Evolutionary conservation across 2,329 filamentous ascomycete species (phyloP).

Genomic region (Alternaria consortialis): DNA sequence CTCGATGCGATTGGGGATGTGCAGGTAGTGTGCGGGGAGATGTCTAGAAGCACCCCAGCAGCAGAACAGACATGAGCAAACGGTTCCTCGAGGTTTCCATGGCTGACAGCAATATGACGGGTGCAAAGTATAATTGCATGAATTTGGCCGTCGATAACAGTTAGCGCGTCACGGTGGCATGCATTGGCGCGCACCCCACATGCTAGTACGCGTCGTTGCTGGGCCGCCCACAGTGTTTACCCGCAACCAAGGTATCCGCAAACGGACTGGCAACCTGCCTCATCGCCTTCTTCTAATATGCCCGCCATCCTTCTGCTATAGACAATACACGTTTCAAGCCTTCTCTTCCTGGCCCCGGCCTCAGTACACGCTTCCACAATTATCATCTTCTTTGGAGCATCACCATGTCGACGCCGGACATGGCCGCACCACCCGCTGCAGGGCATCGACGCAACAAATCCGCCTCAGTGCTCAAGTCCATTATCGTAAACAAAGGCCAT

Average conservation of each 20-base stretch:
- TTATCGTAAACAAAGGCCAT: slow-evolving; percentile 58
- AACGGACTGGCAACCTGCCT: slow-evolving; percentile 18
- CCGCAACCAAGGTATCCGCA: slow-evolving; percentile 19
- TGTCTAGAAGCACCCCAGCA: background rate
- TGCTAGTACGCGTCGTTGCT: slow-evolving; percentile 24
- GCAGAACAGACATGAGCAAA: background rate
- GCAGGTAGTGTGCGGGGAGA: background rate
- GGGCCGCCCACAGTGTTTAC: slow-evolving; percentile 28
- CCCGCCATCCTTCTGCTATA: slow-evolving; percentile 33
- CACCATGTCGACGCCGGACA: slow-evolving; percentile 36
- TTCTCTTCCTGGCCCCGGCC: slow-evolving; percentile 23
- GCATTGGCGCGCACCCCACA: slow-evolving; percentile 22
- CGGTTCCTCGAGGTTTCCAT: background rate
- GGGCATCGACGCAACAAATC: slow-evolving; percentile 53
- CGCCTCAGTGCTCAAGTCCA: slow-evolving; percentile 59
- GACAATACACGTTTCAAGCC: slow-evolving; percentile 27
- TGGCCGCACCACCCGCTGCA: slow-evolving; percentile 29
- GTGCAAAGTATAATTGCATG: slow-evolving; percentile 6
- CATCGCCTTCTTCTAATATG: slow-evolving; percentile 32
- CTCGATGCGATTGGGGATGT: background rate
- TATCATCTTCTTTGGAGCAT: slow-evolving; percentile 14
- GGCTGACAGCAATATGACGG: background rate
- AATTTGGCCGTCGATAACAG: slow-evolving; percentile 9
- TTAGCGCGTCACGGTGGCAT: slow-evolving; percentile 13
- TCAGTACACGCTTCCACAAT: slow-evolving; percentile 11